Percentiles rank a stretch among this genome's conserved stretches.
Evolutionary conservation across 208 protist genomes (phyloP).

Genomic region (Trypanosoma melophagium): DNA sequence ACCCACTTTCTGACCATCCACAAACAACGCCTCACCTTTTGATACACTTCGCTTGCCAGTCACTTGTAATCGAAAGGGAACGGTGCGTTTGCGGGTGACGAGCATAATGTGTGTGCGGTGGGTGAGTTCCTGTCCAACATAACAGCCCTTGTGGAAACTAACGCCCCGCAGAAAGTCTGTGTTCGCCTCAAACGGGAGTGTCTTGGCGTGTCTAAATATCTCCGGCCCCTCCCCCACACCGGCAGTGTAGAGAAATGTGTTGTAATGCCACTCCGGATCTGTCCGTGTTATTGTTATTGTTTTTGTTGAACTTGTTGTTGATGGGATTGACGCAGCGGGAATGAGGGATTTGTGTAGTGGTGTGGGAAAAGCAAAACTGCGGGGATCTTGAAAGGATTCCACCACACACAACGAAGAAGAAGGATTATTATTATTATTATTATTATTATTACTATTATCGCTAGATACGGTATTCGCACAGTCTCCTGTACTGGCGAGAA

Average conservation of each 20-base stretch:
- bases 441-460: not conserved
- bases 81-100: constrained; percentile 90
- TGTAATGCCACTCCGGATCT: constrained; percentile 36
- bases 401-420: constrained; percentile 3
- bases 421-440: not conserved
- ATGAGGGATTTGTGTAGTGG: constrained; percentile 22
- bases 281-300: not conserved
- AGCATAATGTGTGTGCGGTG: constrained; percentile 94
- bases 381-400: constrained; percentile 65
- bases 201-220: constrained; percentile 66
- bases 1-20: constrained; percentile 46
- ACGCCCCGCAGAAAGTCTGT: constrained; percentile 90
- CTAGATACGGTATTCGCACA: too few species aligned
- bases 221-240: constrained; percentile 85
- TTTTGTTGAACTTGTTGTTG: constrained; percentile 5
- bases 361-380: constrained; percentile 39
- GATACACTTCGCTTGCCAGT: not conserved
- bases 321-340: not conserved
- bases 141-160: constrained; percentile 95
- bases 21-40: constrained; percentile 48
- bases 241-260: constrained; percentile 47
- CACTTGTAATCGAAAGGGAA: constrained; percentile 64
- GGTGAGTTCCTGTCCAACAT: constrained; percentile 95
- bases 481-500: constrained; percentile 37
- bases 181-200: constrained; percentile 92